These are phyloP conservation scores for Stereocaulon alpinum DNA, from an alignment of 495 filamentous ascomycete species.

Conservation along the genomic window DNA sequence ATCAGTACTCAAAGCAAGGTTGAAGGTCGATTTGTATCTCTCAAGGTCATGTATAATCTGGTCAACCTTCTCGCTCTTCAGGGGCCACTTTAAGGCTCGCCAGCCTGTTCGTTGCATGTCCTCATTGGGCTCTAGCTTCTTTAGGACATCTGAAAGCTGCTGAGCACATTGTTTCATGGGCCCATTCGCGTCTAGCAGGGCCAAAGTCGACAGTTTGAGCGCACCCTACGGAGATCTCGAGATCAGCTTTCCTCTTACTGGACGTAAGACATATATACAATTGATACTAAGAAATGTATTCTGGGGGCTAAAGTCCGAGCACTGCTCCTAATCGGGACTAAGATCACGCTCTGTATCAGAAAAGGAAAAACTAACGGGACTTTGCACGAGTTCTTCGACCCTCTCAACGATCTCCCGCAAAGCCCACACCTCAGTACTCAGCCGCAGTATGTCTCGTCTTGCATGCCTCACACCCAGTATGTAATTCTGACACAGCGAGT, in stretches of 20 bases:
- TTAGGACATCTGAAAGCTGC: background rate
- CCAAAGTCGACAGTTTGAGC: background rate
- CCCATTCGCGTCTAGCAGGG: background rate
- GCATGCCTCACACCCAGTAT: background rate
- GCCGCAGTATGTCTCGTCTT: slow-evolving; percentile 25
- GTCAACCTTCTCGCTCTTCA: slow-evolving; percentile 26
- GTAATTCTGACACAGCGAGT: slow-evolving; percentile 26
- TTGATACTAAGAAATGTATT: too few relatives aligned
- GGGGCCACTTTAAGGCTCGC: slow-evolving; percentile 27
- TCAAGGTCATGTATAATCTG: slow-evolving; percentile 22
- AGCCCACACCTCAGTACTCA: slow-evolving; percentile 22
- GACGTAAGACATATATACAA: too few relatives aligned
- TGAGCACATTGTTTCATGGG: background rate
- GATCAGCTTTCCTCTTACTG: background rate
- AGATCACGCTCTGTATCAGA: too few relatives aligned
- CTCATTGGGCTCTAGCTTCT: background rate
- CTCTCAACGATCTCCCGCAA: slow-evolving; percentile 21
- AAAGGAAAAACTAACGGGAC: too few relatives aligned
- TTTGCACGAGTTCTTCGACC: background rate
- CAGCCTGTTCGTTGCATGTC: slow-evolving; percentile 25
- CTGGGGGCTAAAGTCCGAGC: too few relatives aligned
- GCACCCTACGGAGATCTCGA: background rate
- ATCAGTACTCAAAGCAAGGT: slow-evolving; percentile 26
- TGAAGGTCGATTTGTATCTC: slow-evolving; percentile 28
- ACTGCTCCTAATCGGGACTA: too few relatives aligned